Evolutionary conservation across 2,329 filamentous ascomycete genomes (phyloP).

Genomic region (Claviceps quebecensis): DNA sequence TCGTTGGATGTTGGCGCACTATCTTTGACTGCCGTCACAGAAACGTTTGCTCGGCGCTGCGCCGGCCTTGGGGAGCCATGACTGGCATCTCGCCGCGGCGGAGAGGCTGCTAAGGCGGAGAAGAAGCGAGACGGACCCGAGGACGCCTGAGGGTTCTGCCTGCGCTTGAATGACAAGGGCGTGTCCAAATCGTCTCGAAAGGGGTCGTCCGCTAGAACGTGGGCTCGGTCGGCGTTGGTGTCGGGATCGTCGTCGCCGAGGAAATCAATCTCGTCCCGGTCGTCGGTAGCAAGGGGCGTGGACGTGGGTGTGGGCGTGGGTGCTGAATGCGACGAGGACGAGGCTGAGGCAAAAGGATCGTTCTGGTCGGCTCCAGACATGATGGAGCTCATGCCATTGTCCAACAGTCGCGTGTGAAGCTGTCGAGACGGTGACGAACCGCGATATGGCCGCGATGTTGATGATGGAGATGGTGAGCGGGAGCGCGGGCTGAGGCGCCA

Average conservation of each 20-base stretch:
- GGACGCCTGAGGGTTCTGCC: slow-evolving; percentile 37
- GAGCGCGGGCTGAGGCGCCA: no score
- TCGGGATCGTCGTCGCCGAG: slow-evolving; percentile 22
- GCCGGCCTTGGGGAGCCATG: neutral
- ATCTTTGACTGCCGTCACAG: slow-evolving; percentile 26
- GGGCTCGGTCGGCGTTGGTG: slow-evolving; percentile 15
- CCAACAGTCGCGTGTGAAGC: slow-evolving; percentile 1
- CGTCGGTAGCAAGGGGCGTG: slow-evolving; percentile 18
- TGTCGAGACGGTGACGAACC: neutral
- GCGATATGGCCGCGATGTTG: neutral
- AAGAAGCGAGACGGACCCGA: slow-evolving; percentile 34
- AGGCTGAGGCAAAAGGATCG: slow-evolving; percentile 14
- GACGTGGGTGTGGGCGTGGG: slow-evolving; percentile 13
- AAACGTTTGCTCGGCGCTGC: neutral
- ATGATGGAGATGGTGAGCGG: no score
- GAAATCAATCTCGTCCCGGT: slow-evolving; percentile 34
- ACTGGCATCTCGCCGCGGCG: neutral
- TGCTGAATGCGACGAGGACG: slow-evolving; percentile 17
- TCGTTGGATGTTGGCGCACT: slow-evolving; percentile 40
- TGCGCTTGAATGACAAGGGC: slow-evolving; percentile 58
- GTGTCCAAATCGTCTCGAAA: slow-evolving; percentile 34
- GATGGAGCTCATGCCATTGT: slow-evolving; percentile 25
- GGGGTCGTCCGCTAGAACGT: slow-evolving; percentile 34
- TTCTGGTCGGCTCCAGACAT: slow-evolving; percentile 26
- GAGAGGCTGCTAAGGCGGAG: slow-evolving; percentile 29